Conservation (phyloP, 208 protist genomes). For the Leishmania mexicana region DNA sequence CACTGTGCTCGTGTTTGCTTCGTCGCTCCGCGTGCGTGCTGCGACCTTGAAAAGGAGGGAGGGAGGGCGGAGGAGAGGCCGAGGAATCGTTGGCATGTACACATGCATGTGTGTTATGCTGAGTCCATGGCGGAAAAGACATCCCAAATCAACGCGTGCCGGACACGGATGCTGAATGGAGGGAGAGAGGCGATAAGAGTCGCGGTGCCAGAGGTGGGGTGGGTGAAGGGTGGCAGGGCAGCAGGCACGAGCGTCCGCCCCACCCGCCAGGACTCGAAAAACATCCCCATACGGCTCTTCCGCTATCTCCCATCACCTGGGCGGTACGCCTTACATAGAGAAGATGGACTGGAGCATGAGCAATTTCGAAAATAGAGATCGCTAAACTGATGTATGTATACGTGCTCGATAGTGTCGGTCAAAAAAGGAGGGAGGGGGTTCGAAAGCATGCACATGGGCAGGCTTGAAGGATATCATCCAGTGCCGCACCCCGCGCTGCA, state of each 20-base stretch:
- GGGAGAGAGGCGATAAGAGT: background rate
- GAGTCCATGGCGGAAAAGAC: background rate
- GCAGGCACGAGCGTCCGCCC: background rate
- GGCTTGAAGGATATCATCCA: background rate
- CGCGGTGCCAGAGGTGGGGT: background rate
- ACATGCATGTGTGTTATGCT: conserved; percentile 9
- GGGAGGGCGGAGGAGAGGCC: background rate
- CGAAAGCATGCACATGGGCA: background rate
- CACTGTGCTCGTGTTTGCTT: background rate
- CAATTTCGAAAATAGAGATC: background rate
- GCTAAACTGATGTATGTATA: background rate
- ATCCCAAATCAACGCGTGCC: background rate
- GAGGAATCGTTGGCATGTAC: background rate
- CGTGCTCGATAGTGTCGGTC: background rate
- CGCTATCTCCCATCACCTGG: background rate
- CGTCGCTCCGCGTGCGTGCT: background rate
- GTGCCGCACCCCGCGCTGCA: background rate
- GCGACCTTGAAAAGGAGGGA: background rate
- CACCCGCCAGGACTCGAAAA: background rate
- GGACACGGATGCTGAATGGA: background rate
- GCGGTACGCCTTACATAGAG: background rate
- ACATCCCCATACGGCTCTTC: background rate
- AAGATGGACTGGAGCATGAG: background rate
- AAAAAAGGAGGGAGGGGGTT: background rate
- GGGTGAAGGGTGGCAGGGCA: background rate